Base-by-base conservation (phyloP, 176 grass and related monocot species). In the Carex pumila region DNA sequence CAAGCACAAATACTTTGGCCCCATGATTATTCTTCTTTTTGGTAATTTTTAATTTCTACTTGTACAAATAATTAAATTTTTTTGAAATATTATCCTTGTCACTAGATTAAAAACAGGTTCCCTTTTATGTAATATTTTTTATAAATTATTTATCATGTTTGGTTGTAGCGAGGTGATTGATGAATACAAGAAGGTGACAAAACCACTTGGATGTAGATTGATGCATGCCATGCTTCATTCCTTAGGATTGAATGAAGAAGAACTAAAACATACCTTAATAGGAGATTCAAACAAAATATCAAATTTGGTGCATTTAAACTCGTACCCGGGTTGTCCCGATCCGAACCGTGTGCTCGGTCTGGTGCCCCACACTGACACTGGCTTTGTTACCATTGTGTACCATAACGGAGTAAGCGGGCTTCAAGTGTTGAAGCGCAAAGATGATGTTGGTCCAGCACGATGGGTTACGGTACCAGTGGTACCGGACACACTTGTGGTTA, bases 331-430 rank as follows among this genome's bases (percentile, higher is more conserved):
- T 59, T 97, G 94, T 36, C 87, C 91, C 0, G 87, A 97, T 10
- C 90, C 92, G 5, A 90, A 90, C 7, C 88, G 88, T 1, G 87
- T 85, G 19, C 69, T 97, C 1, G 94, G 94, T 17, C 69, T 97
- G 10, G 64, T 85, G 14, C 65, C 88, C 18, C 94, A 97, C 86
- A 92, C 92, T 10, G 90, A 94, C 85, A 92, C 92, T 0, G 87
- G 87, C 81, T 84, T 97, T 22, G 67, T 97, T 87, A 91, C 88
- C 19, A 12, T 97, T 50, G 81, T 94, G 70, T 6, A 66, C 80
- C 94, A 97, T 59, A 89, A 82, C 82, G 63, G 29, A 36, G 80
- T 92, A 6, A 85, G 87, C 21, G 88, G 92, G 37, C 87, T 94
- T 55, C 90, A 94, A 55, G 90, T 94, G 25, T 81, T 89, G 21